Conservation (phyloP, 345 rosid genomes). For the Trapa incisa region DNA sequence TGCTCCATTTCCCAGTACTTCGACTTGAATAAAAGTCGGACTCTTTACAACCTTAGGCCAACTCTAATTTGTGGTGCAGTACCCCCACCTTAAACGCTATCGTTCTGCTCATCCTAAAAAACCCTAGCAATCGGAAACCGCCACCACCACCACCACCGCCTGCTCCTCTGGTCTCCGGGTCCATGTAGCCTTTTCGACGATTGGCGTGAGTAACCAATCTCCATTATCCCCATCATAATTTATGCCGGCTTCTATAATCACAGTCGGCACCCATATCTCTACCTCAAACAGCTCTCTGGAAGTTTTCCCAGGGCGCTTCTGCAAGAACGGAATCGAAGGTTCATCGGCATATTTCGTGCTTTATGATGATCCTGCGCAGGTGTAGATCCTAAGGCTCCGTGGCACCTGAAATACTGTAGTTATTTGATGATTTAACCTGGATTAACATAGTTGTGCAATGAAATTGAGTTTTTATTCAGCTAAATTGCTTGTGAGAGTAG, state of each 20-base stretch:
- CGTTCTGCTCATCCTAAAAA: too few species aligned
- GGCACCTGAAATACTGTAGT: constrained; percentile 6
- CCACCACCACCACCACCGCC: neutral
- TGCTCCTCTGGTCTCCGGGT: neutral
- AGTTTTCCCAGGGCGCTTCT: constrained; percentile 16
- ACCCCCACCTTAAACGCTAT: too few species aligned
- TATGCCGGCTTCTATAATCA: constrained; percentile 19
- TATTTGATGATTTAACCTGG: neutral
- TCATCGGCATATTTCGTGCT: constrained; percentile 20
- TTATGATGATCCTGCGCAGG: constrained; percentile 14
- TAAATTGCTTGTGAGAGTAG: too few species aligned
- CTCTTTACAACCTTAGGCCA: too few species aligned
- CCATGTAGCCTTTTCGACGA: too few species aligned
- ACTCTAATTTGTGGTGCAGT: too few species aligned
- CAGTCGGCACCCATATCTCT: constrained; percentile 15
- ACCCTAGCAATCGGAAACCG: too few species aligned
- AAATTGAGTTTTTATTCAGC: constrained; percentile 1
- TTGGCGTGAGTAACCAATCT: constrained; percentile 8
- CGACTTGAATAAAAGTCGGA: too few species aligned
- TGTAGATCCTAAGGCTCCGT: constrained; percentile 18
- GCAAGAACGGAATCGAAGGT: constrained; percentile 24
- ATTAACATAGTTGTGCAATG: constrained; percentile 18
- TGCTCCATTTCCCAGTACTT: too few species aligned
- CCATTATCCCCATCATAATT: constrained; percentile 11
- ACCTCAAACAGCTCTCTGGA: constrained; percentile 20